These are phyloP conservation scores for Daldinia decipiens DNA, from an alignment of 495 filamentous ascomycete species.

Conservation along the genomic window DNA sequence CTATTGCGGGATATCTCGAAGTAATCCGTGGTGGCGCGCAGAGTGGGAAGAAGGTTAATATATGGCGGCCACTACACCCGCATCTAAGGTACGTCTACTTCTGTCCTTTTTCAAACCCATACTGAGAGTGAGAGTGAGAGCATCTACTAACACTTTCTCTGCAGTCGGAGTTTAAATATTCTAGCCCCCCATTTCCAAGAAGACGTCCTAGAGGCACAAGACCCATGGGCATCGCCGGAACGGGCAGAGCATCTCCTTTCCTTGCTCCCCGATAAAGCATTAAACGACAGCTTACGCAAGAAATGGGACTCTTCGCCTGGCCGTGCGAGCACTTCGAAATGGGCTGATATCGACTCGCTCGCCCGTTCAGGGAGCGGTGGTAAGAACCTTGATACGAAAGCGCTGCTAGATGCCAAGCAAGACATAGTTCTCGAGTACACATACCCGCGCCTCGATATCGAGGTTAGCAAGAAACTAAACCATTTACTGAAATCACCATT, in stretches of 20 bases:
- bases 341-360: constrained; percentile 89
- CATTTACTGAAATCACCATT: constrained; percentile 97
- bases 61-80: constrained; percentile 87
- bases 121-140: no score
- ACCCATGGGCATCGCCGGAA: constrained; percentile 78
- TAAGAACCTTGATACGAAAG: constrained; percentile 69
- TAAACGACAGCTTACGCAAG: constrained; percentile 79
- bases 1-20: constrained; percentile 88
- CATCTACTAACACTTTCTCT: constrained; percentile 14
- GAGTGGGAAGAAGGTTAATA: constrained; percentile 86
- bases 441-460: constrained; percentile 95
- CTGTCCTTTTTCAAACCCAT: not conserved
- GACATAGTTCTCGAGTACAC: constrained; percentile 97
- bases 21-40: constrained; percentile 83
- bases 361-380: constrained; percentile 74
- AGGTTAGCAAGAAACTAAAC: constrained; percentile 96
- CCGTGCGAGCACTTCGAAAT: constrained; percentile 79
- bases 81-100: constrained; percentile 71
- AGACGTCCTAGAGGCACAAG: constrained; percentile 83
- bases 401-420: constrained; percentile 87
- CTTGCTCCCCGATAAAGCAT: constrained; percentile 77
- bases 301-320: constrained; percentile 90
- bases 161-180: constrained; percentile 82
- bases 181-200: constrained; percentile 72
- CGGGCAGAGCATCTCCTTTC: constrained; percentile 77